Evolutionary conservation across 257 asterid species (phyloP).

Genomic region (Catharanthus roseus): DNA sequence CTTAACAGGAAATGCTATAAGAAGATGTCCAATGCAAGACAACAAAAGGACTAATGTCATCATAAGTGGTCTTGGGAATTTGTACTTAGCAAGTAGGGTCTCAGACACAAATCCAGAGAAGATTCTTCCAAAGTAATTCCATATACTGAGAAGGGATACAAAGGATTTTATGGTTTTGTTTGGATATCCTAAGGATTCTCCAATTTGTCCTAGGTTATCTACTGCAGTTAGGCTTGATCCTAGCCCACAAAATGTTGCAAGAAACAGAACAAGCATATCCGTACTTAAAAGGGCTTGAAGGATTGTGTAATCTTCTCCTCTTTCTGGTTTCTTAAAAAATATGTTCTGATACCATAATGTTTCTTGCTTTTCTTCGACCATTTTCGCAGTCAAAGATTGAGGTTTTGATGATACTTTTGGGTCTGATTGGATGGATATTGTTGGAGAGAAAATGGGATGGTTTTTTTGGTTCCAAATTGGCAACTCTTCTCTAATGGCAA

Average conservation of each 20-base stretch:
- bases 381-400: neutral
- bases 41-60: constrained; percentile 56
- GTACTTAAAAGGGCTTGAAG: constrained; percentile 65
- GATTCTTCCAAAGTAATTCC: constrained; percentile 79
- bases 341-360: constrained; percentile 16
- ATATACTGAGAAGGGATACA: constrained; percentile 62
- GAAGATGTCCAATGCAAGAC: constrained; percentile 56
- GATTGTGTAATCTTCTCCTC: constrained; percentile 70
- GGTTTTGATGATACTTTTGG: constrained; percentile 7
- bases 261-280: constrained; percentile 50
- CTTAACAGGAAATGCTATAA: constrained; percentile 57
- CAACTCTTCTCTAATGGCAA: constrained; percentile 51
- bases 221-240: constrained; percentile 75
- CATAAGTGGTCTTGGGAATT: constrained; percentile 66
- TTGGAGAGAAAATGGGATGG: constrained; percentile 16
- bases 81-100: constrained; percentile 38
- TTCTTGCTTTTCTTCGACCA: neutral
- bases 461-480: constrained; percentile 26
- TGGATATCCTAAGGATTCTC: constrained; percentile 71
- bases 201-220: constrained; percentile 75
- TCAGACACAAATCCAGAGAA: constrained; percentile 74
- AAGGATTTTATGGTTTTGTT: constrained; percentile 53
- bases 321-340: constrained; percentile 49
- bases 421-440: constrained; percentile 16
- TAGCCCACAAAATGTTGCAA: constrained; percentile 68